phyloP scores from a whole-genome alignment of 805 yeast species.

The Saturnispora sekii region DNA sequence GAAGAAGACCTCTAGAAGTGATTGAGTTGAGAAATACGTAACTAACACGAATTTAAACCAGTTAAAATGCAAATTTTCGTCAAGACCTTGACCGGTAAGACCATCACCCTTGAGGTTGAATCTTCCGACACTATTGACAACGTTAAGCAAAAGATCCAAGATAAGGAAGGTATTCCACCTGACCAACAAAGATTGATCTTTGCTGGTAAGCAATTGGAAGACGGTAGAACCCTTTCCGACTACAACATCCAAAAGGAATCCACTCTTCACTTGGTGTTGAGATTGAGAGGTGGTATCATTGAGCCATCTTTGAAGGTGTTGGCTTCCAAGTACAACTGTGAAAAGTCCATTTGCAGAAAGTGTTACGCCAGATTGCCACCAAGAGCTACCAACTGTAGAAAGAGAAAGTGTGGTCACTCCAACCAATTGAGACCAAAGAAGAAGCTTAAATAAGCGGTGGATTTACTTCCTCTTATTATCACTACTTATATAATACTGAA shows the following conservation, averaged over 20 bases:
- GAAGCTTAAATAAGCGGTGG: conserved; percentile 77
- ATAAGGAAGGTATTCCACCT: conserved; percentile 95
- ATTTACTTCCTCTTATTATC: not conserved
- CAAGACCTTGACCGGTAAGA: conserved; percentile 98
- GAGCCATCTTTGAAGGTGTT: conserved; percentile 99
- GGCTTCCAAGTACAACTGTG: conserved; percentile 99
- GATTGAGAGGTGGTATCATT: conserved; percentile 78
- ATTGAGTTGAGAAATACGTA: no score
- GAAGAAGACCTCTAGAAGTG: no score
- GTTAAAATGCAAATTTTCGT: conserved; percentile 87
- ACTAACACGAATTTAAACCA: conserved; percentile 7
- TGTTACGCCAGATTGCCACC: conserved; percentile 99
- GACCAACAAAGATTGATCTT: conserved; percentile 93
- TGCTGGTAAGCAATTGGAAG: conserved; percentile 95
- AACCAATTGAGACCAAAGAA: conserved; percentile 99
- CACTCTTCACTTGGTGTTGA: conserved; percentile 48
- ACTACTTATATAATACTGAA: not conserved
- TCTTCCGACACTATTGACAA: conserved; percentile 93
- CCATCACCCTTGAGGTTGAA: conserved; percentile 80
- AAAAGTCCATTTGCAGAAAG: conserved; percentile 97
- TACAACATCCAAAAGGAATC: conserved; percentile 96
- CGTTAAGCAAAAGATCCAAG: conserved; percentile 91
- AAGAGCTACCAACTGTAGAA: conserved; percentile 99
- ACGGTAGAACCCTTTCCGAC: conserved; percentile 89
- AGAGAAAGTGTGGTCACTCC: conserved; percentile 99